Evolutionary conservation across 441 rosid genomes (phyloP).

Genomic region (Caryocar brasiliense): DNA sequence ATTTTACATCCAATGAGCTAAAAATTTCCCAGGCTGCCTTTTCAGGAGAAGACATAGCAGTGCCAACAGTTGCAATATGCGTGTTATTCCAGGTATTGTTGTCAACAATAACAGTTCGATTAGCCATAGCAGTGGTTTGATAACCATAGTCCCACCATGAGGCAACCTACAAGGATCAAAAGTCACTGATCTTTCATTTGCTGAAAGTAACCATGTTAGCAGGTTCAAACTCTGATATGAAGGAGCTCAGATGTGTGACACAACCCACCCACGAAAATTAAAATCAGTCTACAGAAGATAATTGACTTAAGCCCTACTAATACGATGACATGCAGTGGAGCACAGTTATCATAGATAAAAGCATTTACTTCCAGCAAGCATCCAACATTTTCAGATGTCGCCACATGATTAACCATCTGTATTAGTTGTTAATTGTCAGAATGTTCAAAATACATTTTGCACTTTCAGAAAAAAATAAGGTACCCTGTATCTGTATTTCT

Average conservation of each 20-base stretch:
- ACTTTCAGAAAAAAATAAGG: not conserved
- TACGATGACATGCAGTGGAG: too few species aligned
- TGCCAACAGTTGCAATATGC: conserved; percentile 97
- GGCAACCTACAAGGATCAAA: conserved; percentile 63
- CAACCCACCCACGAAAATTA: too few species aligned
- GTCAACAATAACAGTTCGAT: conserved; percentile 97
- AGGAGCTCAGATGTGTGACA: not conserved
- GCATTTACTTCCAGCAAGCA: too few species aligned
- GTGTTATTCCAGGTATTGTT: conserved; percentile 99
- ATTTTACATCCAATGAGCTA: conserved; percentile 92
- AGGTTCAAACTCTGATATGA: not conserved
- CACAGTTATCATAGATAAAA: too few species aligned
- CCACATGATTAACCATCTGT: too few species aligned
- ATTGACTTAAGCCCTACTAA: too few species aligned
- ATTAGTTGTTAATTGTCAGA: not conserved
- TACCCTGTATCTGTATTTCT: not conserved
- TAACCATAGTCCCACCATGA: conserved; percentile 99
- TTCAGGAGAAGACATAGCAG: conserved; percentile 99
- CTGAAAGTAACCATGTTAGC: not conserved
- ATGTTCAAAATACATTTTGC: not conserved
- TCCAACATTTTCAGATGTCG: too few species aligned
- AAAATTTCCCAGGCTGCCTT: conserved; percentile 98
- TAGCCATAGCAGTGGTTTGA: conserved; percentile 99
- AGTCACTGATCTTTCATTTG: conserved; percentile 1
- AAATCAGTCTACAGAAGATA: too few species aligned